Conservation (phyloP, 345 rosid genomes). For the Salix caprea region DNA sequence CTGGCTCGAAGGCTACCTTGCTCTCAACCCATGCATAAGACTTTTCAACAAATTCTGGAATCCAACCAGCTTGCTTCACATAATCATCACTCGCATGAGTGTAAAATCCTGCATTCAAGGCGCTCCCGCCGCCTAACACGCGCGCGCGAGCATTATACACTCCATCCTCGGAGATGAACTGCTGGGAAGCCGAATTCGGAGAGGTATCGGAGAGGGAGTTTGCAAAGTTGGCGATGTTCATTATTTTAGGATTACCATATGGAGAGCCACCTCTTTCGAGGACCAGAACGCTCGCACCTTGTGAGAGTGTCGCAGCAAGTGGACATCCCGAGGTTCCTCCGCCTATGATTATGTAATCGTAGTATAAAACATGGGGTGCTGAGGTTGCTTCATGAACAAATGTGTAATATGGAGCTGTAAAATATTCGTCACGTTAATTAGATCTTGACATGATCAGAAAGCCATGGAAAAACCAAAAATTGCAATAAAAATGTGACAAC, state of each 20-base stretch:
- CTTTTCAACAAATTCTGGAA: slow-evolving; percentile 34
- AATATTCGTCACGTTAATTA: not conserved
- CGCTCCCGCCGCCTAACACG: slow-evolving; percentile 83
- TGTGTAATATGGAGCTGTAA: slow-evolving; percentile 47
- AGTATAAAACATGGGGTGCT: slow-evolving; percentile 43
- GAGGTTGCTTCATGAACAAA: slow-evolving; percentile 58
- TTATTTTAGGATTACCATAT: slow-evolving; percentile 40
- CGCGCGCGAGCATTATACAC: slow-evolving; percentile 74
- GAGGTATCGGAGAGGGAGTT: slow-evolving; percentile 38
- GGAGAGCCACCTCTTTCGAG: slow-evolving; percentile 84
- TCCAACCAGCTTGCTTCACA: slow-evolving; percentile 50
- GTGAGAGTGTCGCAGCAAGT: slow-evolving; percentile 69
- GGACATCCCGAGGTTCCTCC: slow-evolving; percentile 91
- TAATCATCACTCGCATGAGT: slow-evolving; percentile 45
- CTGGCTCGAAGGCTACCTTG: slow-evolving; percentile 56
- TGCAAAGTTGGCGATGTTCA: slow-evolving; percentile 41
- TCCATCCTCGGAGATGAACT: slow-evolving; percentile 70
- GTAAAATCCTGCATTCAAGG: slow-evolving; percentile 77
- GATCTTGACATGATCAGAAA: not conserved
- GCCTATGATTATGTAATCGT: slow-evolving; percentile 74
- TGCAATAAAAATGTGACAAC: too few species aligned
- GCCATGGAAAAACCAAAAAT: too few species aligned
- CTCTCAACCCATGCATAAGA: slow-evolving; percentile 78
- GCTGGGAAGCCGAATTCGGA: slow-evolving; percentile 54
- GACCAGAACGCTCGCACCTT: slow-evolving; percentile 54